Evolutionary conservation across 768 basidiomycete genomes (phyloP).

Genomic region (Tylopilus plumbeoviolaceoides): DNA sequence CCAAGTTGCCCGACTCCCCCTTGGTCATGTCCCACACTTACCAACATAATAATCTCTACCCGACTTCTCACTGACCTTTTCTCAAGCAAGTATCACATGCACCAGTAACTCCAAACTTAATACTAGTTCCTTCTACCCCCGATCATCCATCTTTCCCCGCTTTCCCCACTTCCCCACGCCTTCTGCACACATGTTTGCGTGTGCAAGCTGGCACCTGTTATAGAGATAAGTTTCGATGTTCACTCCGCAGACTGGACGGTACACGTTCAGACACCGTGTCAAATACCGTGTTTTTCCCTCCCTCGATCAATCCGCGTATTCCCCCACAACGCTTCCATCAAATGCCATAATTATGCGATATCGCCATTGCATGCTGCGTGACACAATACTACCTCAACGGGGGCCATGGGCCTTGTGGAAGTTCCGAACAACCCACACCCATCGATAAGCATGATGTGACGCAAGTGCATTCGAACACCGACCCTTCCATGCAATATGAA

Average conservation of each 20-base stretch:
- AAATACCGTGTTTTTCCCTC: neutral
- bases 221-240: neutral
- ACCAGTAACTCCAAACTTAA: slow-evolving; percentile 4
- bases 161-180: slow-evolving; percentile 26
- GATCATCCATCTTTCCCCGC: slow-evolving; percentile 12
- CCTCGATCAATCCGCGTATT: slow-evolving; percentile 19
- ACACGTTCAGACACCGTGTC: slow-evolving; percentile 6
- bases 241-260: slow-evolving; percentile 7
- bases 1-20: neutral
- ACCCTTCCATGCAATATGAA: no score
- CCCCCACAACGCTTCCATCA: slow-evolving; percentile 20
- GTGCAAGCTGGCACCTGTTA: neutral
- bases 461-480: neutral
- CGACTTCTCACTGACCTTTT: slow-evolving; percentile 1
- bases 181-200: slow-evolving; percentile 1
- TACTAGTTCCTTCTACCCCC: slow-evolving; percentile 1
- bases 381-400: slow-evolving; percentile 7
- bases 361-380: slow-evolving; percentile 11
- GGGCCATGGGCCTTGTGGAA: slow-evolving; percentile 8
- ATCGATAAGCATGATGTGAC: slow-evolving; percentile 6
- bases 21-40: neutral
- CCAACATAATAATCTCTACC: neutral
- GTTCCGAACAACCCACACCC: neutral
- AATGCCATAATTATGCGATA: slow-evolving; percentile 19
- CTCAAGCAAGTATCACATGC: neutral